phyloP scores from a whole-genome alignment of 148 eudicot species.

The Silene conica region DNA sequence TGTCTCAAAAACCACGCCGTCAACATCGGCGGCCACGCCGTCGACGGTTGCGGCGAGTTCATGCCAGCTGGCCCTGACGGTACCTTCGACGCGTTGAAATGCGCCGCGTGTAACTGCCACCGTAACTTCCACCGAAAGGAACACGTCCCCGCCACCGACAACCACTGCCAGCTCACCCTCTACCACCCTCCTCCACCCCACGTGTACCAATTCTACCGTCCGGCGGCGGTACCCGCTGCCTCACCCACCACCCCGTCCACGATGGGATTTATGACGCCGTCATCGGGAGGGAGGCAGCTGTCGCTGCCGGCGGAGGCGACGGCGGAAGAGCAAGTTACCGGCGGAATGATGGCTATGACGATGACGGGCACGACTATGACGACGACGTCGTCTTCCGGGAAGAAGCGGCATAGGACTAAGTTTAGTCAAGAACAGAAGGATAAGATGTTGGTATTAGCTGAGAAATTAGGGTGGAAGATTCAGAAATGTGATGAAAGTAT shows the following conservation, averaged over 20 bases:
- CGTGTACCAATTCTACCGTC: constrained; percentile 38
- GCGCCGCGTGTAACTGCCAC: constrained; percentile 97
- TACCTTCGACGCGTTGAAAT: constrained; percentile 58
- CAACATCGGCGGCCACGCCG: constrained; percentile 64
- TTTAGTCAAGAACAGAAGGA: constrained; percentile 76
- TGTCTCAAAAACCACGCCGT: constrained; percentile 89
- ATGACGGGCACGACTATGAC: constrained; percentile 4
- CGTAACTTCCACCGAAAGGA: constrained; percentile 97
- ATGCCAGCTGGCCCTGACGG: constrained; percentile 69
- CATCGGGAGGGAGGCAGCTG: no score
- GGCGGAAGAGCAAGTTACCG: constrained; percentile 34
- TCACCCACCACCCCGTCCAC: constrained; percentile 16
- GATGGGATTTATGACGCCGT: constrained; percentile 29
- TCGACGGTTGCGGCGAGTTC: constrained; percentile 94
- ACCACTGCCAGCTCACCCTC: constrained; percentile 22
- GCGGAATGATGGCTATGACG: constrained; percentile 17
- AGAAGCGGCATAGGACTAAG: constrained; percentile 65
- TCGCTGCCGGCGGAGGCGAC: not conserved
- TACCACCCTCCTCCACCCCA: constrained; percentile 25
- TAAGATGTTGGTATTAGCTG: constrained; percentile 67
- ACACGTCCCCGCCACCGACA: constrained; percentile 4
- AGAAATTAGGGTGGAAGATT: constrained; percentile 64
- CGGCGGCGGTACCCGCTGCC: constrained; percentile 18
- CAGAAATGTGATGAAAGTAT: constrained; percentile 59
- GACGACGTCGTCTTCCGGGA: constrained; percentile 24